Percentiles rank a stretch among this genome's conserved stretches.
These are phyloP conservation scores for Ananas comosus DNA, from an alignment of 176 grass and related monocot species.

Conservation along the genomic window DNA sequence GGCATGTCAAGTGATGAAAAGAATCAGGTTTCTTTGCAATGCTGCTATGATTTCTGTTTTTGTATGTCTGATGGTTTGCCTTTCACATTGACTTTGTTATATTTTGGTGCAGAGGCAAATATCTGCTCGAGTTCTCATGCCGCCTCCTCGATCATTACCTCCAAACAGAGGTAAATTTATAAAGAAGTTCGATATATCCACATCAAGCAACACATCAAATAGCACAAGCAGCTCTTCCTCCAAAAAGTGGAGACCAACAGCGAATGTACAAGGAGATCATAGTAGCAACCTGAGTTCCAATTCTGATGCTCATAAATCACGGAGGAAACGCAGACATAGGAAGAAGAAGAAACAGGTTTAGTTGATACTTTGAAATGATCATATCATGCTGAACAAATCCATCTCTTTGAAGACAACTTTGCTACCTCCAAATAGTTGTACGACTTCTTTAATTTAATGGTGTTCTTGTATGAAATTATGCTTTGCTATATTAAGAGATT, in stretches of 20 bases:
- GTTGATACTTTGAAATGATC: not conserved
- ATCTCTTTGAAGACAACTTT: slow-evolving; percentile 13
- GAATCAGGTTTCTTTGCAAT: slow-evolving; percentile 58
- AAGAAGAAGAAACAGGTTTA: slow-evolving; percentile 96
- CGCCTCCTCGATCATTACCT: slow-evolving; percentile 73
- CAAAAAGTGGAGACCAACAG: slow-evolving; percentile 46
- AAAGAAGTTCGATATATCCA: slow-evolving; percentile 44
- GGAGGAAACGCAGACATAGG: slow-evolving; percentile 76
- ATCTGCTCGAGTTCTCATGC: slow-evolving; percentile 92
- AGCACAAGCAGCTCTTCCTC: slow-evolving; percentile 38
- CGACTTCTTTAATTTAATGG: not conserved
- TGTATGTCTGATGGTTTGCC: not conserved
- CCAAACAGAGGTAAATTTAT: slow-evolving; percentile 48
- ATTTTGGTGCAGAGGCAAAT: slow-evolving; percentile 47
- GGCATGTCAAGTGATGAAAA: slow-evolving; percentile 95
- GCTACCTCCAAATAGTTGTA: slow-evolving; percentile 12
- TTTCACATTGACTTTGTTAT: slow-evolving; percentile 1
- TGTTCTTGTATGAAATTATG: too few relatives aligned
- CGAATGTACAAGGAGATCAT: slow-evolving; percentile 29
- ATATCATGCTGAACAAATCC: not conserved
- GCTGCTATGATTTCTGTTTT: slow-evolving; percentile 6
- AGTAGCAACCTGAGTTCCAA: slow-evolving; percentile 82
- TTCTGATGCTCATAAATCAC: slow-evolving; percentile 82
- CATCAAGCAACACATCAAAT: slow-evolving; percentile 68
- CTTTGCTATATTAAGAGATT: too few relatives aligned